Evolutionary conservation across 177 flowering plant genomes (phyloP), one percentile per base, ranked within the genome.

Genomic region (Tripterygium wilfordii): DNA sequence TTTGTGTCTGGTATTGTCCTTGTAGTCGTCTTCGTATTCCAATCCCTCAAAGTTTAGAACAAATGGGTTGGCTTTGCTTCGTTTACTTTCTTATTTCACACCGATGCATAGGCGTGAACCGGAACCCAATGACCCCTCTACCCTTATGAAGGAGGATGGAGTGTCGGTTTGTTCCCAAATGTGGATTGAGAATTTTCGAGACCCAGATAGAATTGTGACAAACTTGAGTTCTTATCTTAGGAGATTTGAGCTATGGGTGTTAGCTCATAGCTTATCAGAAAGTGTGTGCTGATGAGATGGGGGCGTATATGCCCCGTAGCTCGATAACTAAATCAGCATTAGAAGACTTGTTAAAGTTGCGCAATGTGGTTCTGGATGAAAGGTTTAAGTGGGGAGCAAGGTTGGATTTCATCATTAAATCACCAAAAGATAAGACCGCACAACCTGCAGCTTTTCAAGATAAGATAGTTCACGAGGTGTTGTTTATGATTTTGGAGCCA

Each of bases 261-360:
- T 92, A 58, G 90, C 96, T 21, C 86, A 88, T 92, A 58, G 90
- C 96, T 21, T 88, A 88, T 49, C 98, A 86, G 73, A 91, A 91
- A 53, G 96, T 80, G 2, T 72, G 72, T 47, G 78, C 89, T 4
- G 96, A 88, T 52, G 98, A 88, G 28, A 74, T 49, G 10, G 96
- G 98, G 0, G 58, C 95, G 0, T 92, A 85, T 56, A 56, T 82
- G 70, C 96, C 98, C 0, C 69, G 82, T 12, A 83, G 78, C 41
- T 49, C 88, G 3, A 68, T 92, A 10, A 78, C 74, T 16, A 73
- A 79, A 48, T 57, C 88, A 0, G 94, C 91, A 0, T 63, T 85
- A 36, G 98, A 88, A 32, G 94, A 83, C 32, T 65, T 92, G 45
- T 65, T 88, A 36, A 86, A 75, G 0, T 72, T 92, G 4, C 54